Evolutionary conservation across 2,329 filamentous ascomycete species (phyloP).

Genomic region (Didymellaceae sp.): DNA sequence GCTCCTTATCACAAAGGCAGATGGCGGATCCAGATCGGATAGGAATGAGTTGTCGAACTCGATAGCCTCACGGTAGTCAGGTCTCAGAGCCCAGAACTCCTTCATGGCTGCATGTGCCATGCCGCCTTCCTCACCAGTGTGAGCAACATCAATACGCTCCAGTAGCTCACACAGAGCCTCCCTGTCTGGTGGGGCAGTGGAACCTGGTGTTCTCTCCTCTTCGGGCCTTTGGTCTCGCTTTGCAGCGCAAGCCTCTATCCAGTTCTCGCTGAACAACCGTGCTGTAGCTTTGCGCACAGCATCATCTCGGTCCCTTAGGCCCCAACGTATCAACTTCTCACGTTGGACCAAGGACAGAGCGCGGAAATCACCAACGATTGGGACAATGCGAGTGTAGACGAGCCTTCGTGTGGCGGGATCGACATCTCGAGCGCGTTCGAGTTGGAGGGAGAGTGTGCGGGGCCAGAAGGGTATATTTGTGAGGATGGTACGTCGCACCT

Average conservation of each 20-base stretch:
- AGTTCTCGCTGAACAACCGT: constrained; percentile 89
- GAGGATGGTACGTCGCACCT: constrained; percentile 86
- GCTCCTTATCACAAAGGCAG: constrained; percentile 86
- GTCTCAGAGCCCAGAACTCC: constrained; percentile 92
- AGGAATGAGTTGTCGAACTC: constrained; percentile 77
- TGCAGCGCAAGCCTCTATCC: constrained; percentile 93
- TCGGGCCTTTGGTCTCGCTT: constrained; percentile 65
- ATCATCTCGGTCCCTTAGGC: constrained; percentile 90
- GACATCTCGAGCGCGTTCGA: constrained; percentile 89
- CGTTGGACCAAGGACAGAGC: constrained; percentile 92
- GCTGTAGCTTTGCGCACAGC: constrained; percentile 91
- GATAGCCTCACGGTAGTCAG: constrained; percentile 77
- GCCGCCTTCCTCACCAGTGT: constrained; percentile 86
- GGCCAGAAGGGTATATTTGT: constrained; percentile 89
- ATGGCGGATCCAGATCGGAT: constrained; percentile 82
- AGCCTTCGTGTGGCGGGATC: constrained; percentile 84
- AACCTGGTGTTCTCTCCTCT: constrained; percentile 58
- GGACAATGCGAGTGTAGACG: constrained; percentile 85
- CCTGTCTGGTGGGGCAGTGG: constrained; percentile 59
- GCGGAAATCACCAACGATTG: constrained; percentile 89
- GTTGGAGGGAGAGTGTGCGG: constrained; percentile 80
- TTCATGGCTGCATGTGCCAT: constrained; percentile 94
- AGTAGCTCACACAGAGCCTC: constrained; percentile 89
- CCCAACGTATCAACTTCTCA: constrained; percentile 95
- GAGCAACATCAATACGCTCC: constrained; percentile 91